These are phyloP conservation scores for Xylariaceae sp. DNA, from an alignment of 2,329 filamentous ascomycete species.

Conservation along the genomic window DNA sequence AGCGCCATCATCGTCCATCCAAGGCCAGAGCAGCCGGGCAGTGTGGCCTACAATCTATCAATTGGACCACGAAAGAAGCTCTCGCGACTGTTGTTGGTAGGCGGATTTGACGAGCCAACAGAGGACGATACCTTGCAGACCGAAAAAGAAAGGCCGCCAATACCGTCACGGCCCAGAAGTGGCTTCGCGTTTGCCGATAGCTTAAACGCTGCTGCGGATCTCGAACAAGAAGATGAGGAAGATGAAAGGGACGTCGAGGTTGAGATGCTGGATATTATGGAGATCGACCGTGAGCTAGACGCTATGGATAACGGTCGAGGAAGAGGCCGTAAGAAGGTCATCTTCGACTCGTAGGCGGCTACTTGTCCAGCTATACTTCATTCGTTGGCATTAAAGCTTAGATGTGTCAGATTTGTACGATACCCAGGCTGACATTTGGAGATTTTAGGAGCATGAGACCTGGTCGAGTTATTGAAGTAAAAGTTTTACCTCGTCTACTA, in stretches of 20 bases:
- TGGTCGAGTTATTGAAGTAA: slow-evolving; percentile 6
- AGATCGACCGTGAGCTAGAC: slow-evolving; percentile 67
- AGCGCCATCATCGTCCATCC: slow-evolving; percentile 64
- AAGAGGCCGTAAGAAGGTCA: slow-evolving; percentile 57
- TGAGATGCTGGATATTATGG: slow-evolving; percentile 70
- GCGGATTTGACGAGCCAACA: slow-evolving; percentile 24
- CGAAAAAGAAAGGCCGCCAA: slow-evolving; percentile 36
- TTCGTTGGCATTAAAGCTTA: background rate
- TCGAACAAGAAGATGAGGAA: slow-evolving; percentile 51
- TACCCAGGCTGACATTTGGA: slow-evolving; percentile 26
- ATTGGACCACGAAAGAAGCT: slow-evolving; percentile 39
- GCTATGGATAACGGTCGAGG: slow-evolving; percentile 59
- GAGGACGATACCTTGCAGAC: slow-evolving; percentile 37
- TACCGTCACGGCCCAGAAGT: slow-evolving; percentile 39
- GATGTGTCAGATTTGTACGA: slow-evolving; percentile 23
- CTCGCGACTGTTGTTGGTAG: slow-evolving; percentile 24
- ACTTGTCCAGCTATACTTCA: background rate
- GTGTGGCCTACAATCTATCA: slow-evolving; percentile 57
- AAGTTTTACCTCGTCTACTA: background rate
- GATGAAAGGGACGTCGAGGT: slow-evolving; percentile 60
- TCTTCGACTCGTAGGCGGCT: slow-evolving; percentile 54
- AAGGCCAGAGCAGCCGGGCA: slow-evolving; percentile 49
- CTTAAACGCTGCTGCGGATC: slow-evolving; percentile 60
- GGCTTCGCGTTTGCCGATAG: slow-evolving; percentile 60
- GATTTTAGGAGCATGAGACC: slow-evolving; percentile 14